Evolutionary conservation across 148 eudicot species (phyloP), one percentile per base, ranked within the genome.

Genomic region (Vaccinium darrowii): DNA sequence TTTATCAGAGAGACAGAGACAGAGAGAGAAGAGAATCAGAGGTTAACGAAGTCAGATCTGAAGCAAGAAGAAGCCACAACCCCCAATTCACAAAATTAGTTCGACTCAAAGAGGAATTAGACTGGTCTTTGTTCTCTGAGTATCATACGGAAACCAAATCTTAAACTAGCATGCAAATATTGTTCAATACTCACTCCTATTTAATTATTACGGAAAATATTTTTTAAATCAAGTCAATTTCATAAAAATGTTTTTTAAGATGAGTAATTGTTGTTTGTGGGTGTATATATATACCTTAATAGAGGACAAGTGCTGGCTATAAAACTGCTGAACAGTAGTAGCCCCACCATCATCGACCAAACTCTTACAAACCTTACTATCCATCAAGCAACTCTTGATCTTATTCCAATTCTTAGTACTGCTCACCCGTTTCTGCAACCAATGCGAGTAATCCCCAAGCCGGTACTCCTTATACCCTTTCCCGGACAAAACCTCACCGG

Each of bases 391-490:
- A 79, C 94, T 94, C 89, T 51, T 86, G 58, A 95, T 91, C 72
- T 79, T 83, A n/a, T 69, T 84, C 98, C 98, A 95, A 19, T 93
- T 89, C 88, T 93, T 91, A 3, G 78, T 15, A 60, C 51, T 79
- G 3, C 58, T 88, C 1, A 95, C 98, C 79, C 98, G 84, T 21
- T 93, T 95, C 86, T 91, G 96, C 89, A 95, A 58, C 98, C 98
- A 95, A 77, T 91, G 84, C 0, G 98, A 95, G 74, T 94, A 95
- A 83, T 95, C 98, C 16, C 96, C 98, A 10, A 94, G 85, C 67
- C 83, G 87, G 33, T 95, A 94, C 90, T 95, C 98, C 89, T 93
- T 94, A 78, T 95, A 94, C 19, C 98, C 98, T 76, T 79, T 90
- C 0, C 88, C 90, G 25, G 93, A 86, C 0, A 93, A 0, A 0